Evolutionary conservation across 192 early-diverging fungal genomes (phyloP), one percentile per base, ranked within the genome.

Genomic region (Coemansia reversa): DNA sequence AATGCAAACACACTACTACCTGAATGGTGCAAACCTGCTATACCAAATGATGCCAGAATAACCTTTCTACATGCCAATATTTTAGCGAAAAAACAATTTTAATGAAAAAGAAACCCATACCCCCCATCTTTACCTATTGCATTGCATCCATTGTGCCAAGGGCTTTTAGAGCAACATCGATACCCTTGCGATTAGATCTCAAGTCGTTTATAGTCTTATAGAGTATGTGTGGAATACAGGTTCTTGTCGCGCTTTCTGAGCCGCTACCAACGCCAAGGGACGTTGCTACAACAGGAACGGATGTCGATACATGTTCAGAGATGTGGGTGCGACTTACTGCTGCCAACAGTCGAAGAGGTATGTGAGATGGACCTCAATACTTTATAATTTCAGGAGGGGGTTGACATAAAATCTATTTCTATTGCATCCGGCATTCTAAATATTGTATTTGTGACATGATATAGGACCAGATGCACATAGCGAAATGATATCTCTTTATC

Each of bases 221-320:
- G 12, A 39, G 52, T 9, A 75, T 76, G 74, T 76, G 74, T 22
- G 74, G 74, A 20, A 76, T 76, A 29, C 74, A 76, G 55, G 50
- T 76, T 4, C 48, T 66, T 24, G 56, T 76, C 24, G 28, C 49
- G 50, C 64, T 28, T 7, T 16, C 55, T 16, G 58, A 55, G 19
- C 24, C 16, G 16, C 14, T n/a, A 55, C 7, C 29, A 4, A 1
- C 8, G 9, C 12, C 35, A 11, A 11, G 9, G 7, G 35, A 39
- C 12, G 4, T 11, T 11, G 35, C 35, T 1, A 39, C 35, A 39
- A 11, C 24, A 7, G 23, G 16, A 3, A 18, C 32, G 1, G 24
- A 14, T 0, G 33, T 9, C 51, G 11, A 23, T 11, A 9, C 35
- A n/a, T 32, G 7, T 16, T 30, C 42, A 22, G 25, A 60, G 27